Evolutionary conservation across 768 basidiomycete species (phyloP).

Genomic region (Kwoniella europaea): DNA sequence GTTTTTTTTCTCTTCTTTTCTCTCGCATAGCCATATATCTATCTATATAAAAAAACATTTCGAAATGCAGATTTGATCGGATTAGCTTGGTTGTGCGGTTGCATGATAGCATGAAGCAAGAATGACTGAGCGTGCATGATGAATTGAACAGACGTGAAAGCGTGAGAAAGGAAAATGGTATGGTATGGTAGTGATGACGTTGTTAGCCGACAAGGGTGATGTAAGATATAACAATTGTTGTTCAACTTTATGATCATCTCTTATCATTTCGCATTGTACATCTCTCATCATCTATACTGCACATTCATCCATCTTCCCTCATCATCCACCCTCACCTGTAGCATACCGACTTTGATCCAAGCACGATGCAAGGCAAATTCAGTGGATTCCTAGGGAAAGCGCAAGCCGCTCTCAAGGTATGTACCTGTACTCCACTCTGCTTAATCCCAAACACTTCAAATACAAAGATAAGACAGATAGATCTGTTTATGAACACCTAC

Average conservation of each 20-base stretch:
- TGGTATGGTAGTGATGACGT: neutral
- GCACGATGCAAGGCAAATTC: conserved; percentile 30
- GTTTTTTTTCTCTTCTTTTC: conserved; percentile 19
- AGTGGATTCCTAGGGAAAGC: conserved; percentile 43
- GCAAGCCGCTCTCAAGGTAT: conserved; percentile 39
- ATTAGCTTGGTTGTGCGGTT: conserved; percentile 11
- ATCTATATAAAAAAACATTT: conserved; percentile 14
- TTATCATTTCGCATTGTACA: neutral
- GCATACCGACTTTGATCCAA: neutral
- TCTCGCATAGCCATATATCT: conserved; percentile 23
- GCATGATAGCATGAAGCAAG: neutral
- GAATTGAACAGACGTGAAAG: neutral
- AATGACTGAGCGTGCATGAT: neutral
- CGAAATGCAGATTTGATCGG: conserved; percentile 33
- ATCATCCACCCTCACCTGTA: no score
- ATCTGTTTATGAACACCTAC: neutral
- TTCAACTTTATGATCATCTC: no score
- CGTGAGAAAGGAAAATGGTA: neutral
- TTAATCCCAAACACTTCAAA: neutral
- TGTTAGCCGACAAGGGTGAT: no score
- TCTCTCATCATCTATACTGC: neutral
- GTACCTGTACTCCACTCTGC: neutral
- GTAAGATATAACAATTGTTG: no score
- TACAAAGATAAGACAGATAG: neutral
- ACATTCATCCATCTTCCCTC: no score